Base-by-base conservation (phyloP, 2,329 filamentous ascomycete species). In the Dothistroma pini region DNA sequence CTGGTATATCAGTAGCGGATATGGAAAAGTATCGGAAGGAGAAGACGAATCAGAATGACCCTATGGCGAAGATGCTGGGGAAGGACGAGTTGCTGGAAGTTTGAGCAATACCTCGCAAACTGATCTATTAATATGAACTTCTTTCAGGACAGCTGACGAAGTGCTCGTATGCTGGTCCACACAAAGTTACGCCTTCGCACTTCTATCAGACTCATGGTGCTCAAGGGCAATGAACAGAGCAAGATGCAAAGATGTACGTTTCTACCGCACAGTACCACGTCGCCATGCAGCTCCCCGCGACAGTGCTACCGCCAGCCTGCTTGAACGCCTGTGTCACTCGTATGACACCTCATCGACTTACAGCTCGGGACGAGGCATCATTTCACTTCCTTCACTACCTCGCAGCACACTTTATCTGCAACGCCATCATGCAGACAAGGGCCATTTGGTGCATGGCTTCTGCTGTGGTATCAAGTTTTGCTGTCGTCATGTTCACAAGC, bases 11-110 rank as follows among this genome's bases (percentile, higher is more conserved):
- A 0, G 91, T 96, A 71, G 89, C 89, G 59, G 91, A 96, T 67
- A 84, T 96, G 78, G 93, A 97, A 60, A 86, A 89, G 62, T 96
- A 96, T 74, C 85, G 91, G 69, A 84, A 86, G 67, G 93, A 91
- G 73, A 83, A 88, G 65, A 84, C 86, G 56, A 86, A 85, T 31
- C 86, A 87, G 0, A 84, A 91, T 65, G 93, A 96, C 77, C 93
- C 93, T 0, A 96, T 96, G 93, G 90, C 91, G 1, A 87, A 86
- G 6, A 85, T 91, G 68, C 75, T 96, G 51, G 89, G 89, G 25
- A 89, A 86, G 72, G 89, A 92, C 71, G 86, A 90, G 69, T 74
- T 89, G 65, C 74, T 85, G 64, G 75, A 78, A 22, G 47, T 47
- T 31, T 56, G 53, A 60, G 29, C 10, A 57, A 22, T 29, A 29